These are phyloP conservation scores for Phyllosticta citribraziliensis DNA, from an alignment of 2,329 filamentous ascomycete species.

Conservation along the genomic window DNA sequence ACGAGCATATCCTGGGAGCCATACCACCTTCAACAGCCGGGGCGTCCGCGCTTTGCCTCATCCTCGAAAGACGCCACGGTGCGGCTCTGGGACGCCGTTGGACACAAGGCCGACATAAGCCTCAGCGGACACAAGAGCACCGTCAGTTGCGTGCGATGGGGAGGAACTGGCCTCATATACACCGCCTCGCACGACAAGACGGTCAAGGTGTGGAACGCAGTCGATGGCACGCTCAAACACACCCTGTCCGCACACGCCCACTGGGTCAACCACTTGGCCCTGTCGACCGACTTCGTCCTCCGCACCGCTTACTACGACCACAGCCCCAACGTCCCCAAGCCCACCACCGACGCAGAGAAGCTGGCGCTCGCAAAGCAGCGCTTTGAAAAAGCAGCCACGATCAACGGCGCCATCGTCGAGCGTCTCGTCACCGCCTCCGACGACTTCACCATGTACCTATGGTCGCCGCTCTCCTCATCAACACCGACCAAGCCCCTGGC, in stretches of 20 bases:
- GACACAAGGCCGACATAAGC: constrained; percentile 68
- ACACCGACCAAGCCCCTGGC: constrained; percentile 70
- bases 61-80: constrained; percentile 85
- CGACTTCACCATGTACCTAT: constrained; percentile 93
- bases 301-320: constrained; percentile 84
- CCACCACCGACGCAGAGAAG: constrained; percentile 59
- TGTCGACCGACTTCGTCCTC: constrained; percentile 85
- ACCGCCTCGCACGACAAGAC: constrained; percentile 75
- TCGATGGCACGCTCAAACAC: constrained; percentile 67
- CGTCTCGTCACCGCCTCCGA: constrained; percentile 83
- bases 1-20: constrained; percentile 87
- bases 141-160: constrained; percentile 89
- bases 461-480: constrained; percentile 58
- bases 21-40: constrained; percentile 68
- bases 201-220: constrained; percentile 81
- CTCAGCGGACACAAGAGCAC: constrained; percentile 81
- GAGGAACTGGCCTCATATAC: constrained; percentile 58
- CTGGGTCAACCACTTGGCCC: constrained; percentile 89
- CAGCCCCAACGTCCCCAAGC: constrained; percentile 46
- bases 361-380: constrained; percentile 65
- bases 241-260: constrained; percentile 77
- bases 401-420: constrained; percentile 69
- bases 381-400: constrained; percentile 74
- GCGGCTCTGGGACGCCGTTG: constrained; percentile 74
- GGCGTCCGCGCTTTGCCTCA: constrained; percentile 71